Conservation (phyloP, 2,329 filamentous ascomycete species). For the Fusarium heterosporum region DNA sequence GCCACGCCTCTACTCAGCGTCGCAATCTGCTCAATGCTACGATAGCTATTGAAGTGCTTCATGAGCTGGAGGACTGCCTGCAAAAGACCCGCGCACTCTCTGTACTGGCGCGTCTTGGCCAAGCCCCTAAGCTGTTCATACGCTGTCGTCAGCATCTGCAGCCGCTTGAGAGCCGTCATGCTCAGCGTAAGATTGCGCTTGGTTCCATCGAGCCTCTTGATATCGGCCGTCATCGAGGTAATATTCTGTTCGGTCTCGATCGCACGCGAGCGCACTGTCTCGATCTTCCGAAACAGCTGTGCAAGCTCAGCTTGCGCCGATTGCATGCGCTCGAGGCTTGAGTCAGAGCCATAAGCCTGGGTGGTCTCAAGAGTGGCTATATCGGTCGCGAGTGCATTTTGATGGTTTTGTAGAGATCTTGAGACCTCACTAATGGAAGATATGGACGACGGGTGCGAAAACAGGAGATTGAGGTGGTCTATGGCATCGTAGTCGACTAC, state of each 20-base stretch:
- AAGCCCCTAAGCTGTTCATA: slow-evolving; percentile 93
- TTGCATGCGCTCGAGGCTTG: slow-evolving; percentile 91
- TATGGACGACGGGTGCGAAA: slow-evolving; percentile 88
- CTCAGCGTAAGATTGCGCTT: slow-evolving; percentile 96
- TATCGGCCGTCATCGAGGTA: slow-evolving; percentile 98
- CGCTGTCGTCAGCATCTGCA: slow-evolving; percentile 99
- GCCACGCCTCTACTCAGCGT: slow-evolving; percentile 91
- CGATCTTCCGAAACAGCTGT: slow-evolving; percentile 92
- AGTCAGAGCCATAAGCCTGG: slow-evolving; percentile 86
- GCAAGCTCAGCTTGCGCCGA: slow-evolving; percentile 89
- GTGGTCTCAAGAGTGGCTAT: slow-evolving; percentile 79
- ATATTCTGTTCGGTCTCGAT: slow-evolving; percentile 95
- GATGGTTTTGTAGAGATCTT: slow-evolving; percentile 77
- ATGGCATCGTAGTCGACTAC: slow-evolving; percentile 88
- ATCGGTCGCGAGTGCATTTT: slow-evolving; percentile 83
- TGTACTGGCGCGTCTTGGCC: slow-evolving; percentile 88
- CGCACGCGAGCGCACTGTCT: slow-evolving; percentile 88
- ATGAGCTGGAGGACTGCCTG: slow-evolving; percentile 97
- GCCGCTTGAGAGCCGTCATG: slow-evolving; percentile 95
- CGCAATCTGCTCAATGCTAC: slow-evolving; percentile 98
- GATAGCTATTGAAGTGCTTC: slow-evolving; percentile 98
- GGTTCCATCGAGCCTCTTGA: slow-evolving; percentile 95
- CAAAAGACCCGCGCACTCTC: slow-evolving; percentile 91
- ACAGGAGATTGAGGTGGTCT: slow-evolving; percentile 91
- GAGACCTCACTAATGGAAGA: slow-evolving; percentile 80